Evolutionary conservation across 2,329 filamentous ascomycete species (phyloP).

Genomic region (Aspergillus ochraceus): DNA sequence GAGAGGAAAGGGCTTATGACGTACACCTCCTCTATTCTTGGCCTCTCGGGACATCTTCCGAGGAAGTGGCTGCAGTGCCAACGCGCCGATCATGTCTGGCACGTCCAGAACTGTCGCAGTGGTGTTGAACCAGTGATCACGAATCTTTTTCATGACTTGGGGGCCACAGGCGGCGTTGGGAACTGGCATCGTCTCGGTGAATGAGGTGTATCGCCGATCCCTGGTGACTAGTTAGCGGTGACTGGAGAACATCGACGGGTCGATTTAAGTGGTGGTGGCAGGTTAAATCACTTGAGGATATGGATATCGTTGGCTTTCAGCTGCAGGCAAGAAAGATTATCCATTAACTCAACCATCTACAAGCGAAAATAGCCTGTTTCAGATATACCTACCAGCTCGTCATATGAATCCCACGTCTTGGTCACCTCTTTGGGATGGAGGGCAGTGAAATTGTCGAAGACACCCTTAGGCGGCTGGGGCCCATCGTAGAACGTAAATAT

Average conservation of each 20-base stretch:
- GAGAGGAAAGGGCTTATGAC: constrained; percentile 18
- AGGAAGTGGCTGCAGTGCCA: constrained; percentile 41
- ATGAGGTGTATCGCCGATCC: constrained; percentile 43
- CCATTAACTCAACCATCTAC: too few species aligned
- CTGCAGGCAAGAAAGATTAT: constrained; percentile 6
- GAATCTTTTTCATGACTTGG: constrained; percentile 31
- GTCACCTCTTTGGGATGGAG: constrained; percentile 48
- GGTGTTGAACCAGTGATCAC: constrained; percentile 35
- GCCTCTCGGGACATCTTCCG: constrained; percentile 34
- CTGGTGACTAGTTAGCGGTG: constrained; percentile 17
- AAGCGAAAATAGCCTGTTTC: too few species aligned
- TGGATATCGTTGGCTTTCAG: constrained; percentile 45
- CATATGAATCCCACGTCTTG: constrained; percentile 49
- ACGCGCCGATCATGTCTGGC: constrained; percentile 29
- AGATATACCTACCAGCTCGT: constrained; percentile 40
- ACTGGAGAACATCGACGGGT: not conserved
- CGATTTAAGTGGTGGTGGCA: not conserved
- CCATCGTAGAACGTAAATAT: constrained; percentile 66
- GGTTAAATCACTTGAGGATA: constrained; percentile 21
- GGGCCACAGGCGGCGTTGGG: constrained; percentile 31
- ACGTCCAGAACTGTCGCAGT: constrained; percentile 29
- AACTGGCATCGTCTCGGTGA: constrained; percentile 41
- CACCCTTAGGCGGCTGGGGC: constrained; percentile 49
- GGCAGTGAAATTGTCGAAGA: constrained; percentile 59
- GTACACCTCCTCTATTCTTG: constrained; percentile 38